A percentile compares a stretch with the other conserved stretches of the same genome.
phyloP scores from a whole-genome alignment of 208 protist genomes.

The Phytomonas francai region DNA sequence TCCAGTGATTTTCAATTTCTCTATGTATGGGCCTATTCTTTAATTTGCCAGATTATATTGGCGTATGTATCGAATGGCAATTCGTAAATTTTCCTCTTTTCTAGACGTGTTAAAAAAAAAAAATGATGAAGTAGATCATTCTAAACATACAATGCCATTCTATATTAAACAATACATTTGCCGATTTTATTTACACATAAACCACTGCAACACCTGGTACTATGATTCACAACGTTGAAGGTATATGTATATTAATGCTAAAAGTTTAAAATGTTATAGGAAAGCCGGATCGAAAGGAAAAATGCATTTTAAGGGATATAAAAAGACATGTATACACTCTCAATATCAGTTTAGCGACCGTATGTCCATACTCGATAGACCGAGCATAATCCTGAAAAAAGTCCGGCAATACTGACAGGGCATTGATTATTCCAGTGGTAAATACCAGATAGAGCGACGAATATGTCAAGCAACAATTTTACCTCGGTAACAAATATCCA shows the following conservation, averaged over 20 bases:
- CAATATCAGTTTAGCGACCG: slow-evolving; percentile 39
- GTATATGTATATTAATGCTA: not conserved
- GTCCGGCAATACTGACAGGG: slow-evolving; percentile 60
- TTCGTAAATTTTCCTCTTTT: slow-evolving; percentile 10
- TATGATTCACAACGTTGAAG: not conserved
- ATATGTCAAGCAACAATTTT: slow-evolving; percentile 84
- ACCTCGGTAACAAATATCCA: slow-evolving; percentile 85
- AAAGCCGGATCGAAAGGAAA: slow-evolving; percentile 5
- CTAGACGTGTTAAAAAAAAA: slow-evolving; percentile 1
- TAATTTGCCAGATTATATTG: not conserved
- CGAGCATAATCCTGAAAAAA: slow-evolving; percentile 79
- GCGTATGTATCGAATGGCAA: not conserved
- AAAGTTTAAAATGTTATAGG: slow-evolving; percentile 4
- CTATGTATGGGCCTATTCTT: slow-evolving; percentile 4
- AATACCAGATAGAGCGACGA: slow-evolving; percentile 66
- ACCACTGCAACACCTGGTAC: not conserved
- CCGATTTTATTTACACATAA: not conserved
- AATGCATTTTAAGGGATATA: not conserved
- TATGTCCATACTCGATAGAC: slow-evolving; percentile 91
- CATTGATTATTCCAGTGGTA: slow-evolving; percentile 58
- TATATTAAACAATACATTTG: not conserved
- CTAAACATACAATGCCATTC: not conserved
- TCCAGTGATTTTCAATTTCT: slow-evolving; percentile 1
- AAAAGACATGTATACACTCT: not conserved
- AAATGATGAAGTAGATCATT: slow-evolving; percentile 3